Base-by-base conservation (phyloP, 1,284 basidiomycete genomes). In the Agroathelia rolfsii region DNA sequence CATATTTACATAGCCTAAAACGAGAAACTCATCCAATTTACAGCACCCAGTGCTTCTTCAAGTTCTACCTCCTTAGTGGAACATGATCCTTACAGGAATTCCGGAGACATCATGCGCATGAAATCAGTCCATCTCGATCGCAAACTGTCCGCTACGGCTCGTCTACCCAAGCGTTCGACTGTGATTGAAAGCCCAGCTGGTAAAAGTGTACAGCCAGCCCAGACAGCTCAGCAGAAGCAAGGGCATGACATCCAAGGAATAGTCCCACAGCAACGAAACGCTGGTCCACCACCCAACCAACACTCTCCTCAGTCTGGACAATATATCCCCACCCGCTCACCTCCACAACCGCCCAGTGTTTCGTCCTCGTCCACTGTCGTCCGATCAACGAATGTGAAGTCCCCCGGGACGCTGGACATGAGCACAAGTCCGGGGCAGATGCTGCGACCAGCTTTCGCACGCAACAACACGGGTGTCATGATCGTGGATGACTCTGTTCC, bases 121-220 rank as follows among this genome's bases (percentile, higher is more conserved):
- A 95, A 92, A 60, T 77, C 76, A 6, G 85, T 90, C 26, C 87
- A 92, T 51, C 69, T 99, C 13, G 90, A 96, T 57, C 82, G 95
- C 37, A 97, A 97, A 58, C 64, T 93, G 31, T 94, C 92, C 23
- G 90, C 87, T 32, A 92, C 89, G 8, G 89, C 93, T 10, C 77
- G 83, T 29, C 56, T 95, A 41, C 90, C 95, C 4, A 93, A 89
- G 56, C 80, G 90, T 26, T 96, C 93, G 12, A 97, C 88, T 3
- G 82, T 99, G 23, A 83, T 98, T 28, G 94, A 96, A 56, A 89
- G 86, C 49, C 94, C 94, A n/a, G 75, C 88, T 3, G 93, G 90
- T 22, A 76, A 81, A 51, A 80, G 78, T 39, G 89, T 84, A 3
- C 81, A 87, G 45, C 71, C 80, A 39, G 69, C 60, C 6, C 70